These are phyloP conservation scores for Rhynchospora breviuscula DNA, from an alignment of 176 grass and related monocot genomes.

Conservation along the genomic window DNA sequence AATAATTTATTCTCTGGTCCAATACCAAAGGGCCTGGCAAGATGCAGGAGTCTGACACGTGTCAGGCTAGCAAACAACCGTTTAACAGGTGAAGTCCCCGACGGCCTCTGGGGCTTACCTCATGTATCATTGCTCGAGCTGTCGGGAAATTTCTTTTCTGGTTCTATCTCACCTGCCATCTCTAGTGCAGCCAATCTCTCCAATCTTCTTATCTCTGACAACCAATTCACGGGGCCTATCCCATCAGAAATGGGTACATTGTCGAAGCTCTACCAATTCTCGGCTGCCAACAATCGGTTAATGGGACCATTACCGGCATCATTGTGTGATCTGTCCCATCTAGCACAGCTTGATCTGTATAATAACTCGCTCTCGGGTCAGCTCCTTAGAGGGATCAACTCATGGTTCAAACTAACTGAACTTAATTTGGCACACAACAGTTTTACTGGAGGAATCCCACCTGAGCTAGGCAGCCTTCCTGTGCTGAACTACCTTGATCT, in stretches of 20 bases:
- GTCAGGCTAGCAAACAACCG: constrained; percentile 54
- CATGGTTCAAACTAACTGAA: constrained; percentile 30
- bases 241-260: constrained; percentile 53
- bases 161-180: constrained; percentile 52
- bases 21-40: constrained; percentile 50
- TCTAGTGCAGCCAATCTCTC: constrained; percentile 47
- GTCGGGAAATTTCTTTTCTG: constrained; percentile 46
- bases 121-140: constrained; percentile 53
- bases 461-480: constrained; percentile 41
- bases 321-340: constrained; percentile 9
- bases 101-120: constrained; percentile 60
- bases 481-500: constrained; percentile 56
- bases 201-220: constrained; percentile 41
- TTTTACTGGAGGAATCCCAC: constrained; percentile 49
- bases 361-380: constrained; percentile 68
- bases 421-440: constrained; percentile 56
- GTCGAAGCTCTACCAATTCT: constrained; percentile 28
- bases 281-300: constrained; percentile 51
- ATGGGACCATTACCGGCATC: constrained; percentile 43
- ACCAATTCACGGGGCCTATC: constrained; percentile 61
- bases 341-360: constrained; percentile 46
- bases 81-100: constrained; percentile 51
- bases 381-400: constrained; percentile 33
- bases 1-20: constrained; percentile 50
- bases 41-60: constrained; percentile 48